These are phyloP conservation scores for Leishmania aethiopica DNA, from an alignment of 208 protist species.

Conservation along the genomic window DNA sequence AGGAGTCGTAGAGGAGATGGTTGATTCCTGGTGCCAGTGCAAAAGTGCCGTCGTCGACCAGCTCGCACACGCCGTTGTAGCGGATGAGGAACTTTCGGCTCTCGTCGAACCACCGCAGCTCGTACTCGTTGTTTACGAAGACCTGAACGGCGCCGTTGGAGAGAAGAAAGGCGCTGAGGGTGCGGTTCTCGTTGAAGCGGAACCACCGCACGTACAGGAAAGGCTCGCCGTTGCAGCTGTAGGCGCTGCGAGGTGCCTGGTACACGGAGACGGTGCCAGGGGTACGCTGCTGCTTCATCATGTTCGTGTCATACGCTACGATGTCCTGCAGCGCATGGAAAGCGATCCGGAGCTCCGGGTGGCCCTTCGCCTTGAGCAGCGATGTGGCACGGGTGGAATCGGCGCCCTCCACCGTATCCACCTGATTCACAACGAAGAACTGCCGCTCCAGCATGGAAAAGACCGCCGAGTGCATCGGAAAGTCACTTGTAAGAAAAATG, in stretches of 20 bases:
- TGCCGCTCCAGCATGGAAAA: conserved; percentile 81
- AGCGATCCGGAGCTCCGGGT: conserved; percentile 37
- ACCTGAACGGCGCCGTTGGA: conserved; percentile 86
- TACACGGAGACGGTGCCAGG: conserved; percentile 86
- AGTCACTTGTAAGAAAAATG: conserved; percentile 75
- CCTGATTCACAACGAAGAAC: conserved; percentile 78
- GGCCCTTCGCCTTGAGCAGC: conserved; percentile 58
- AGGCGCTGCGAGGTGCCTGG: conserved; percentile 65
- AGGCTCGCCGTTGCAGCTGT: conserved; percentile 65
- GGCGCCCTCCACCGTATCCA: conserved; percentile 55
- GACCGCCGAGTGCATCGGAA: conserved; percentile 83
- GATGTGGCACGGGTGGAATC: conserved; percentile 53
- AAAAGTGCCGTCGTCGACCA: conserved; percentile 75
- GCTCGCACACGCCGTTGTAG: conserved; percentile 85
- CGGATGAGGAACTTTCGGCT: conserved; percentile 80
- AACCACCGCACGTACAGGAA: conserved; percentile 91
- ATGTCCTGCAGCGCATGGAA: conserved; percentile 75
- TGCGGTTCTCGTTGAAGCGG: conserved; percentile 73
- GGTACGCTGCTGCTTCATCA: conserved; percentile 82
- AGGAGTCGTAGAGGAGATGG: conserved; percentile 70
- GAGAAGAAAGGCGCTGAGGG: conserved; percentile 77
- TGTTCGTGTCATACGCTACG: conserved; percentile 75
- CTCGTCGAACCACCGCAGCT: conserved; percentile 88
- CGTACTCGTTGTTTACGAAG: conserved; percentile 79
- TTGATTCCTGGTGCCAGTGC: conserved; percentile 61